These are phyloP conservation scores for Tulasnella calospora DNA, from an alignment of 768 basidiomycete genomes.

Conservation along the genomic window DNA sequence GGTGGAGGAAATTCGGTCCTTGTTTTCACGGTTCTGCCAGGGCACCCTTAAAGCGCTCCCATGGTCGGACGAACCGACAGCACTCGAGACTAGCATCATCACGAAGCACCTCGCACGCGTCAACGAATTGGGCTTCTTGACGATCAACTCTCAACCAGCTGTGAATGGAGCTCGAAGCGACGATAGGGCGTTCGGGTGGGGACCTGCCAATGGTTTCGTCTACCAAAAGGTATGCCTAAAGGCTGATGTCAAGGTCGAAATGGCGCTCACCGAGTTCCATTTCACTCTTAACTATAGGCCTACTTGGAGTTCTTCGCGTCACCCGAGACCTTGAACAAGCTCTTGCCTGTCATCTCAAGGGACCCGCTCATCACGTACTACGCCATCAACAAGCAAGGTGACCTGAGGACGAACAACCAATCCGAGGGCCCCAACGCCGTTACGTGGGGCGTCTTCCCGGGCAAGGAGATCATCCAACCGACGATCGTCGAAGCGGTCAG, in stretches of 20 bases:
- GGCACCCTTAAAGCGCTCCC: conserved; percentile 73
- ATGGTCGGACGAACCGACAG: conserved; percentile 90
- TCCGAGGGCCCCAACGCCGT: conserved; percentile 97
- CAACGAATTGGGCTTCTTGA: conserved; percentile 89
- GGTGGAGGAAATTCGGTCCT: conserved; percentile 56
- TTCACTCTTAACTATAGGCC: conserved; percentile 49
- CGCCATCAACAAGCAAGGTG: conserved; percentile 92
- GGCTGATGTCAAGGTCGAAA: conserved; percentile 11
- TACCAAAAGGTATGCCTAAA: conserved; percentile 74
- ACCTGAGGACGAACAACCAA: conserved; percentile 89
- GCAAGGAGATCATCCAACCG: conserved; percentile 92
- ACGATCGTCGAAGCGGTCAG: conserved; percentile 96
- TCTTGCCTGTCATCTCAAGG: conserved; percentile 76
- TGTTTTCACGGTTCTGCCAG: conserved; percentile 83
- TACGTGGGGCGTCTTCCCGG: conserved; percentile 97
- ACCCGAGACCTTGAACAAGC: conserved; percentile 62
- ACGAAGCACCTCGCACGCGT: conserved; percentile 71
- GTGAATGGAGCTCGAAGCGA: conserved; percentile 85
- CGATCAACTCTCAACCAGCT: conserved; percentile 95
- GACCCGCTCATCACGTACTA: conserved; percentile 92
- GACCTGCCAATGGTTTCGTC: conserved; percentile 86
- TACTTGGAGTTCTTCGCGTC: conserved; percentile 94
- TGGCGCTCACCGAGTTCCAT: not conserved
- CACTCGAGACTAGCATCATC: conserved; percentile 78
- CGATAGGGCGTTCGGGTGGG: conserved; percentile 87